phyloP scores from a whole-genome alignment of 2,329 filamentous ascomycete species.

The Knufia petricola region DNA sequence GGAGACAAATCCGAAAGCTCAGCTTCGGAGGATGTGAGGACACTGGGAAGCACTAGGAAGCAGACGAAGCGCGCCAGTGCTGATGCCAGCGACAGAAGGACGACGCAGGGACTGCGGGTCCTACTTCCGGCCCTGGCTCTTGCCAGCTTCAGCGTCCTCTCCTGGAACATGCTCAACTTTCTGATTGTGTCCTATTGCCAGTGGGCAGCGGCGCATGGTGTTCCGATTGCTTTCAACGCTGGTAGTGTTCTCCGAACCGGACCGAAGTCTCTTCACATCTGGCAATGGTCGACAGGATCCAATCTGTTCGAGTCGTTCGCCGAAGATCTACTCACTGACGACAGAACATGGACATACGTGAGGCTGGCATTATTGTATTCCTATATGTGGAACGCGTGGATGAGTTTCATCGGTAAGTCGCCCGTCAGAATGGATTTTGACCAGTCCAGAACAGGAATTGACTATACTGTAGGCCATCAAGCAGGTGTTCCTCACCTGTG shows the following conservation, averaged over 20 bases:
- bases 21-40: no score
- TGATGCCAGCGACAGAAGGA: no score
- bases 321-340: constrained; percentile 8
- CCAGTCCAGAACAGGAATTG: background rate
- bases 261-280: constrained; percentile 5
- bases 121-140: constrained; percentile 8
- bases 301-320: constrained; percentile 14
- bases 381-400: constrained; percentile 13
- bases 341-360: constrained; percentile 12
- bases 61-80: background rate
- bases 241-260: background rate
- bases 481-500: constrained; percentile 47
- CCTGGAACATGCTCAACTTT: constrained; percentile 18
- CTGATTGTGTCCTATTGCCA: constrained; percentile 13
- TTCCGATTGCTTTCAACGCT: background rate
- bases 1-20: no score
- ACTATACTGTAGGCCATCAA: constrained; percentile 33
- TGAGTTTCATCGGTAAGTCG: constrained; percentile 14
- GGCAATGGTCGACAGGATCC: constrained; percentile 13
- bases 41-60: no score
- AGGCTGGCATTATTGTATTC: constrained; percentile 12
- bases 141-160: constrained; percentile 13
- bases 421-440: background rate
- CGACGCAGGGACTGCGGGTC: background rate
- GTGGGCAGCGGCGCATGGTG: constrained; percentile 6